Conservation (phyloP, 495 filamentous ascomycete genomes). For the Penicillium cosmopolitanum region DNA sequence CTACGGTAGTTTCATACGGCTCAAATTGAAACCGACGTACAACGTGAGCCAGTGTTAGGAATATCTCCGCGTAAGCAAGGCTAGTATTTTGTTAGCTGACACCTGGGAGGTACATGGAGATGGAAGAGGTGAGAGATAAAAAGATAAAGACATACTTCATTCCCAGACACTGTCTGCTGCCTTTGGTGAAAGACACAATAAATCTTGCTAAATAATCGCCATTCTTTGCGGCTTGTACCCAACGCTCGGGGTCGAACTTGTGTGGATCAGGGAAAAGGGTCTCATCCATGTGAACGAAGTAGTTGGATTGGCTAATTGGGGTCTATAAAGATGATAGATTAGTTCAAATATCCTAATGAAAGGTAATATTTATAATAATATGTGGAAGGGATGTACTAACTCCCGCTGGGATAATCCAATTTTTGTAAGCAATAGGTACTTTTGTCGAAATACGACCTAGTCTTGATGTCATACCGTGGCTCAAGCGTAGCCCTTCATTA, state of each 20-base stretch:
- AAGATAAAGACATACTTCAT: slow-evolving; percentile 39
- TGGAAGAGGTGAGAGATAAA: not conserved
- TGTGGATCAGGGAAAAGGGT: slow-evolving; percentile 50
- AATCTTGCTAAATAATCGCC: slow-evolving; percentile 33
- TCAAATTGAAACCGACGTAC: slow-evolving; percentile 42
- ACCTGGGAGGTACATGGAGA: not conserved
- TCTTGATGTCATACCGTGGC: slow-evolving; percentile 43
- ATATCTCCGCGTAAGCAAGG: slow-evolving; percentile 46
- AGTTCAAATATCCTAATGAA: not conserved
- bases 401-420: slow-evolving; percentile 39
- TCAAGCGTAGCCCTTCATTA: slow-evolving; percentile 51
- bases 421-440: slow-evolving; percentile 41
- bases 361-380: not conserved
- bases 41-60: slow-evolving; percentile 39
- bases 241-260: slow-evolving; percentile 54
- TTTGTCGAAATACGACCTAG: slow-evolving; percentile 45
- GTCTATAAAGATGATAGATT: slow-evolving; percentile 26
- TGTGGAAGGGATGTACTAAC: slow-evolving; percentile 23
- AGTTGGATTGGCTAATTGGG: slow-evolving; percentile 51
- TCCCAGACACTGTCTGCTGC: slow-evolving; percentile 50
- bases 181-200: slow-evolving; percentile 49
- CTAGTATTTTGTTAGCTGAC: slow-evolving; percentile 30
- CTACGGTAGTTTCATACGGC: slow-evolving; percentile 40
- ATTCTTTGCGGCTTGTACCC: slow-evolving; percentile 37
- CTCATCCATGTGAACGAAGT: slow-evolving; percentile 51